Conservation (phyloP, 164 flowering plant genomes). For the Tetracentron sinense region DNA sequence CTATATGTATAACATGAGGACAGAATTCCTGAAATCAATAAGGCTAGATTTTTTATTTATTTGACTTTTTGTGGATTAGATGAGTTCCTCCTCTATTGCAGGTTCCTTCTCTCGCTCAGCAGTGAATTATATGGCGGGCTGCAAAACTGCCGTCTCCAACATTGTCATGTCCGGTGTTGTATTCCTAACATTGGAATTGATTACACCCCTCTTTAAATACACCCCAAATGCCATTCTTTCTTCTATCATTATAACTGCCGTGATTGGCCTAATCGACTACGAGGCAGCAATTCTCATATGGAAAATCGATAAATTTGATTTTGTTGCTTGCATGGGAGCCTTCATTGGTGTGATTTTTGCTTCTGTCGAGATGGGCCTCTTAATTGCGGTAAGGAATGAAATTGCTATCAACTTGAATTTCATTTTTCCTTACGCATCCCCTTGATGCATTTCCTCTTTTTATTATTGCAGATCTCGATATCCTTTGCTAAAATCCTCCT, state of each 20-base stretch:
- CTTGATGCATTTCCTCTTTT: background rate
- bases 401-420: background rate
- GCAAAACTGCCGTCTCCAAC: constrained; percentile 84
- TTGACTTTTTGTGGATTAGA: background rate
- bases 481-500: constrained; percentile 75
- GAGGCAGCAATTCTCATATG: constrained; percentile 66
- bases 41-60: too few relatives aligned
- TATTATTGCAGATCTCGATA: constrained; percentile 47
- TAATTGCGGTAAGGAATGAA: constrained; percentile 63
- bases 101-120: constrained; percentile 96
- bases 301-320: constrained; percentile 88
- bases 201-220: too few relatives aligned
- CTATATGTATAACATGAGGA: too few relatives aligned
- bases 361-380: constrained; percentile 83
- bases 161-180: constrained; percentile 81
- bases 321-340: constrained; percentile 89
- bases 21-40: too few relatives aligned
- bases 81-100: constrained; percentile 26
- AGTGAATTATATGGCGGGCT: constrained; percentile 91
- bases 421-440: background rate
- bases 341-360: constrained; percentile 79
- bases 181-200: constrained; percentile 56
- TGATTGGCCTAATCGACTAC: constrained; percentile 63
- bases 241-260: constrained; percentile 82
- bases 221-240: constrained; percentile 91